A percentile compares a stretch with the other conserved stretches of the same genome.
These are phyloP conservation scores for Venturia asperata DNA, from an alignment of 2,329 filamentous ascomycete genomes.

Conservation along the genomic window DNA sequence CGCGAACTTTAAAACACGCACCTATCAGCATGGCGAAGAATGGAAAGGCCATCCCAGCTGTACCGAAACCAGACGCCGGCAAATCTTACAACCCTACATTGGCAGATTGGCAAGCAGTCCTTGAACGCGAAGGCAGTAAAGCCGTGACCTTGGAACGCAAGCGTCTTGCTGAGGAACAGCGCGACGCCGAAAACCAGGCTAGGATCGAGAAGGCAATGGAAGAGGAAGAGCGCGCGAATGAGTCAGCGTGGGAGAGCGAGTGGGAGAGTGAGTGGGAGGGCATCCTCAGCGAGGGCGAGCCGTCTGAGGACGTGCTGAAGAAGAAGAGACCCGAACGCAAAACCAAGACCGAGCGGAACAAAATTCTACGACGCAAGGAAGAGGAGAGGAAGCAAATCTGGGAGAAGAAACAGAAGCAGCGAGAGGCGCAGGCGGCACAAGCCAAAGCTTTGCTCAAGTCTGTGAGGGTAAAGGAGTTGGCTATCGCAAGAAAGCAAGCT, in stretches of 20 bases:
- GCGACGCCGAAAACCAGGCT: constrained; percentile 61
- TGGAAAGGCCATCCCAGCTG: constrained; percentile 71
- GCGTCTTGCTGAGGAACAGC: constrained; percentile 55
- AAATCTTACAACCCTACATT: constrained; percentile 91
- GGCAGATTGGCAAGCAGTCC: constrained; percentile 71
- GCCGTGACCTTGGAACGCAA: constrained; percentile 72
- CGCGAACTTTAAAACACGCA: constrained; percentile 65
- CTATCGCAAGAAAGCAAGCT: constrained; percentile 5
- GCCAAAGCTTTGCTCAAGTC: constrained; percentile 27
- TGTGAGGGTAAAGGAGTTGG: constrained; percentile 15
- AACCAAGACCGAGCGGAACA: constrained; percentile 21
- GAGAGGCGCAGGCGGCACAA: constrained; percentile 25
- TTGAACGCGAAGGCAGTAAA: constrained; percentile 68
- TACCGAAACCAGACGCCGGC: constrained; percentile 70
- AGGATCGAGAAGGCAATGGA: constrained; percentile 61
- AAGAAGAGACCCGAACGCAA: constrained; percentile 21
- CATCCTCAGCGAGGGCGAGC: constrained; percentile 20
- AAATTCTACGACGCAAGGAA: constrained; percentile 33
- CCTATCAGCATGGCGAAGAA: constrained; percentile 77
- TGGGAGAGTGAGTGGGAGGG: constrained; percentile 22
- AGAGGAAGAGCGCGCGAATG: constrained; percentile 52
- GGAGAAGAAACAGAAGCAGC: constrained; percentile 49
- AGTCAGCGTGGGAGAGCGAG: constrained; percentile 28
- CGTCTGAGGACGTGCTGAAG: constrained; percentile 2
- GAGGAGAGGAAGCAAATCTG: constrained; percentile 62